These are phyloP conservation scores for Pinus tabuliformis DNA, from an alignment of 75 land plant genomes.

Conservation along the genomic window DNA sequence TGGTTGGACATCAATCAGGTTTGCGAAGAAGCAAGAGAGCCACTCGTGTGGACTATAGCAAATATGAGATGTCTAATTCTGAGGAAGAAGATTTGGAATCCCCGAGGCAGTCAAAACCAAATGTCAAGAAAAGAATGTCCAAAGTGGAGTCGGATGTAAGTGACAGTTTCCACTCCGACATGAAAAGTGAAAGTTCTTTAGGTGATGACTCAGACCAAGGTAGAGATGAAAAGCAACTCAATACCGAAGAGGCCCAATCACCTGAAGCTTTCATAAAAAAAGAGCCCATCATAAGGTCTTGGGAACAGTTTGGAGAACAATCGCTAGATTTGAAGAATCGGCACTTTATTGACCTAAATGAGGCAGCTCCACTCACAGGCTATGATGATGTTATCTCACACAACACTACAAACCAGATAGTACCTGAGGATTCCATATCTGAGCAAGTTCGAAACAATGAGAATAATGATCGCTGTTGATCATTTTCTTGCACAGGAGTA, in stretches of 20 bases:
- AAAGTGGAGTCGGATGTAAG: constrained; percentile 35
- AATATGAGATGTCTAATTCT: constrained; percentile 71
- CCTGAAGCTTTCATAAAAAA: background rate
- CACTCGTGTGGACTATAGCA: constrained; percentile 52
- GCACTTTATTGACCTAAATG: constrained; percentile 62
- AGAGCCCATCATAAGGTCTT: constrained; percentile 10
- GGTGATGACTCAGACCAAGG: constrained; percentile 19
- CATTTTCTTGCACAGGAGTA: too few relatives aligned
- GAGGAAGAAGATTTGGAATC: constrained; percentile 40
- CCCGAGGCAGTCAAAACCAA: constrained; percentile 21
- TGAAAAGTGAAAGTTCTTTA: constrained; percentile 34
- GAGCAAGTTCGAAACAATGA: too few relatives aligned
- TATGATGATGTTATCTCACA: constrained; percentile 42
- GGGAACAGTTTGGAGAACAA: constrained; percentile 21
- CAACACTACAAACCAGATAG: too few relatives aligned
- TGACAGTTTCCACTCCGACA: constrained; percentile 28
- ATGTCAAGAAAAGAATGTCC: constrained; percentile 12
- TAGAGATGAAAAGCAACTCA: constrained; percentile 25
- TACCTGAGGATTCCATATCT: too few relatives aligned
- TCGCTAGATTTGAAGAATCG: constrained; percentile 16
- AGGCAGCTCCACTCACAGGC: constrained; percentile 69
- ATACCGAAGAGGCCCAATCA: background rate
- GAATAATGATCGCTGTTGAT: too few relatives aligned
- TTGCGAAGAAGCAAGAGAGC: constrained; percentile 82
- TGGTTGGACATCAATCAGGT: constrained; percentile 55